phyloP scores from a whole-genome alignment of 2,329 filamentous ascomycete genomes.

The Diaporthe ampelina region DNA sequence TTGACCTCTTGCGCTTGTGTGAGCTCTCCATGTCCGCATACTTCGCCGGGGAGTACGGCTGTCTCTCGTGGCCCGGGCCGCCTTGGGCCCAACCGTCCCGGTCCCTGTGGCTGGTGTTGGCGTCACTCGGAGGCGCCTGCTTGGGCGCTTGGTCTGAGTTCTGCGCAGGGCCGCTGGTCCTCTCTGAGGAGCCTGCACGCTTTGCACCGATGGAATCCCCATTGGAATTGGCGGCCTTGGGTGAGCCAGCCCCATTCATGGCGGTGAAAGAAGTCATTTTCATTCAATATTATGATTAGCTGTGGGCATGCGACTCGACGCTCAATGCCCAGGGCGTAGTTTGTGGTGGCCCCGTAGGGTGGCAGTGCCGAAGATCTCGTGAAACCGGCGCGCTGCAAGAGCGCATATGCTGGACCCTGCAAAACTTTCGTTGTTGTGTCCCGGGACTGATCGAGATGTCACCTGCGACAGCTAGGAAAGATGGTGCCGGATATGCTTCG shows the following conservation, averaged over 20 bases:
- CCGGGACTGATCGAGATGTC: slow-evolving; percentile 26
- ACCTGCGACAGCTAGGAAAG: slow-evolving; percentile 33
- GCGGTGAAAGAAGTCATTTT: slow-evolving; percentile 67
- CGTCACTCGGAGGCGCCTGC: slow-evolving; percentile 48
- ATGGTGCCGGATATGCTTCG: slow-evolving; percentile 15
- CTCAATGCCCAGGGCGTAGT: slow-evolving; percentile 22
- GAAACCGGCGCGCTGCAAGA: slow-evolving; percentile 7
- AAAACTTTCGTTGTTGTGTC: slow-evolving; percentile 13
- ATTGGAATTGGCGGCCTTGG: slow-evolving; percentile 56
- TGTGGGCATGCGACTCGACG: slow-evolving; percentile 1
- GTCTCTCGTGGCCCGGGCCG: slow-evolving; percentile 56
- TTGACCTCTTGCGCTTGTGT: slow-evolving; percentile 79
- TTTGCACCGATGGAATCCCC: slow-evolving; percentile 50
- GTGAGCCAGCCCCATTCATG: slow-evolving; percentile 63
- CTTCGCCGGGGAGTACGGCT: slow-evolving; percentile 55
- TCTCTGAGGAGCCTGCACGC: slow-evolving; percentile 52
- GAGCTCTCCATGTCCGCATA: slow-evolving; percentile 63
- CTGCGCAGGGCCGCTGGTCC: slow-evolving; percentile 45
- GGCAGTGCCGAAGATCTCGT: slow-evolving; percentile 17
- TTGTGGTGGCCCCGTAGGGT: slow-evolving; percentile 10
- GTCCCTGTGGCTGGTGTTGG: slow-evolving; percentile 49
- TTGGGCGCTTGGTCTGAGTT: slow-evolving; percentile 40
- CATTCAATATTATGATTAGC: slow-evolving; percentile 42
- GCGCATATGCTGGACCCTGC: slow-evolving; percentile 14
- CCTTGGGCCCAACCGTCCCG: slow-evolving; percentile 57